Conservation (phyloP, 768 basidiomycete genomes). For the Auriscalpium microsporum region DNA sequence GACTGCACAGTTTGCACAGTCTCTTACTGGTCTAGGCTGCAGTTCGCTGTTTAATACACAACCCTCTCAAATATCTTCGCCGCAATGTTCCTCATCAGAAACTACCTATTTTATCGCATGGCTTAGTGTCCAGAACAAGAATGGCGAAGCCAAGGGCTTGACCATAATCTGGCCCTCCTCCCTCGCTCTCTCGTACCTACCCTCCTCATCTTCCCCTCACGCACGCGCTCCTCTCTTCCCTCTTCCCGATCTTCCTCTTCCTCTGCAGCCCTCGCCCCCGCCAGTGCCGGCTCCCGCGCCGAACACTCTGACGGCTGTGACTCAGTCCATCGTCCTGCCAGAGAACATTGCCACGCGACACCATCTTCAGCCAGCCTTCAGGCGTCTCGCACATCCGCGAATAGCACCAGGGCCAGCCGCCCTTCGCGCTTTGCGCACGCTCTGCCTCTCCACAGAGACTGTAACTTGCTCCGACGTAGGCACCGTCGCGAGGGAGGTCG, state of each 20-base stretch:
- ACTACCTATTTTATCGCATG: constrained; percentile 56
- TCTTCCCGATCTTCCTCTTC: constrained; percentile 57
- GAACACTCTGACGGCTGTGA: background rate
- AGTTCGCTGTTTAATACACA: constrained; percentile 23
- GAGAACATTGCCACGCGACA: background rate
- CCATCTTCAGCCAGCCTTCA: background rate
- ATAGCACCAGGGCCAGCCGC: background rate
- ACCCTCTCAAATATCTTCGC: background rate
- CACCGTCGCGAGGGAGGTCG: constrained; percentile 51
- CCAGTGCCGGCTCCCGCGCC: constrained; percentile 21
- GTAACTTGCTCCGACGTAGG: constrained; percentile 32
- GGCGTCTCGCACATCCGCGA: background rate
- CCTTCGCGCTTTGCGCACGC: constrained; percentile 35
- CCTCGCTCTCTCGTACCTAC: constrained; percentile 43
- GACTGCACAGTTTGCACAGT: constrained; percentile 52
- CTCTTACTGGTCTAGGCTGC: constrained; percentile 55
- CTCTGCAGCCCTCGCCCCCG: constrained; percentile 48
- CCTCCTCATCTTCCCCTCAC: constrained; percentile 27
- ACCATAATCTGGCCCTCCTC: constrained; percentile 63
- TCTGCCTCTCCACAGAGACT: constrained; percentile 38
- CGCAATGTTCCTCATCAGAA: constrained; percentile 1
- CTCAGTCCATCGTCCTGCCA: background rate
- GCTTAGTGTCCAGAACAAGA: constrained; percentile 68
- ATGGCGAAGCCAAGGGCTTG: constrained; percentile 74
- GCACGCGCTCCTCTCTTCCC: constrained; percentile 38